Percentiles rank a stretch among this genome's conserved stretches.
phyloP scores from a whole-genome alignment of 805 yeast species.

The Teunomyces pallodes region DNA sequence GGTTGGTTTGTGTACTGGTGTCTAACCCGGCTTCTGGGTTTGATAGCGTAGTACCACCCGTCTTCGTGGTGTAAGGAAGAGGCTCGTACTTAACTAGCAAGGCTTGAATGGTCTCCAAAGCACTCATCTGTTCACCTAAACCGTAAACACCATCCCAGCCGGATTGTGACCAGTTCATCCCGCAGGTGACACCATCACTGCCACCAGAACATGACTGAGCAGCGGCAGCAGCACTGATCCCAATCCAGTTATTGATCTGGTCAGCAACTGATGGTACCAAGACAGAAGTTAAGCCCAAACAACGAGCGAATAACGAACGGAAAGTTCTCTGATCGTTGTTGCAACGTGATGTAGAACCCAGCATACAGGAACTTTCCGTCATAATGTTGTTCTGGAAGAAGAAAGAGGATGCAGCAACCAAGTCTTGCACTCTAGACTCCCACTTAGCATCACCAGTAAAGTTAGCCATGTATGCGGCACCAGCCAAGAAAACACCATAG shows the following conservation, averaged over 20 bases:
- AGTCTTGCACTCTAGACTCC: constrained; percentile 36
- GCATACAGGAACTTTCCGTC: constrained; percentile 63
- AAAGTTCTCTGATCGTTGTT: constrained; percentile 77
- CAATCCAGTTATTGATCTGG: constrained; percentile 39
- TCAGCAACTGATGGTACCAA: constrained; percentile 50
- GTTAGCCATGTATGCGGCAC: constrained; percentile 68
- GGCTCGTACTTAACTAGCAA: constrained; percentile 38
- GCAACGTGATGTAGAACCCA: constrained; percentile 40
- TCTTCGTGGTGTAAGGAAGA: constrained; percentile 31
- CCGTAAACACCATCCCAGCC: constrained; percentile 70
- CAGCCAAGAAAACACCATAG: constrained; percentile 65
- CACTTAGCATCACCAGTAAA: constrained; percentile 49
- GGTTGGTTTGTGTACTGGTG: constrained; percentile 36
- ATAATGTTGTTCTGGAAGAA: constrained; percentile 53
- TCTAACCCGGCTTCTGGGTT: constrained; percentile 51
- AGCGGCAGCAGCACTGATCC: constrained; percentile 61
- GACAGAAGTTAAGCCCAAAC: constrained; percentile 55
- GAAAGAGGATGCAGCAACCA: constrained; percentile 34
- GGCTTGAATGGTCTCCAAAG: constrained; percentile 61
- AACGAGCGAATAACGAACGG: constrained; percentile 65
- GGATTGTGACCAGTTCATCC: constrained; percentile 57
- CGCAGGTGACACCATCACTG: constrained; percentile 80
- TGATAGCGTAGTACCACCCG: constrained; percentile 36
- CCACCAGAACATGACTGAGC: constrained; percentile 78
- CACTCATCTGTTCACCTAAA: constrained; percentile 76